Evolutionary conservation across 2,329 filamentous ascomycete species (phyloP), one percentile per base, ranked within the genome.

Genomic region (Exophiala spinifera): DNA sequence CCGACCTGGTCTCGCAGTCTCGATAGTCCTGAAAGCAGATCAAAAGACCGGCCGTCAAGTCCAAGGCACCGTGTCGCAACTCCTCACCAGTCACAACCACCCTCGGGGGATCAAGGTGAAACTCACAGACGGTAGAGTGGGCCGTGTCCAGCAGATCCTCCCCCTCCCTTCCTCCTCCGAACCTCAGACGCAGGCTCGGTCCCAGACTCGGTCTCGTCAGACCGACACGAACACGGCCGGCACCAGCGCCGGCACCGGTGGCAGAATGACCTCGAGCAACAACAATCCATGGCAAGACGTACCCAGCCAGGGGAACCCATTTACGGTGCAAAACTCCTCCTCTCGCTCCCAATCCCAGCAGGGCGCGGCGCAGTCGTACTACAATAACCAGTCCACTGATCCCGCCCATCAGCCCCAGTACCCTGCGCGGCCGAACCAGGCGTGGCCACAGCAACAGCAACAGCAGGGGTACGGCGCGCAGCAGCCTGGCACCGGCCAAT

Each of bases 51-150:
- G 88, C 5, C 79, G 80, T 43, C 84, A 89, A 63, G 87, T 89
- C 1, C 74, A 77, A 42, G 88, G 88, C 20, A 70, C 77, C 4
- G 82, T 92, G 1, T 77, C 79, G 49, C 81, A 89, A 43, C 69
- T 91, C 0, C 75, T 92, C 45, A 91, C 88, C 1, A 76, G 81
- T 1, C 86, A 87, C 21, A 82, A 91, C 62, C 88, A 92, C 64
- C 86, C 87, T 2, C 79, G 86, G 8, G 88, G 88, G 33, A 88
- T 91, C 73, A 92, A 91, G 69, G 87, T 91, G 20, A 81, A 88
- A 2, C 75, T 92, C 4, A 72, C 74, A 1, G 86, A 88, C 67
- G 88, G 88, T 1, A 78, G 86, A 21, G 81, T 92, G 2, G 88
- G 88, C 1, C 75, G 88, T 14, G 88, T 92, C 23, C 88, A 91